Evolutionary conservation across 1,139 yeast species (phyloP).

Genomic region (Kodamaea derodonti): DNA sequence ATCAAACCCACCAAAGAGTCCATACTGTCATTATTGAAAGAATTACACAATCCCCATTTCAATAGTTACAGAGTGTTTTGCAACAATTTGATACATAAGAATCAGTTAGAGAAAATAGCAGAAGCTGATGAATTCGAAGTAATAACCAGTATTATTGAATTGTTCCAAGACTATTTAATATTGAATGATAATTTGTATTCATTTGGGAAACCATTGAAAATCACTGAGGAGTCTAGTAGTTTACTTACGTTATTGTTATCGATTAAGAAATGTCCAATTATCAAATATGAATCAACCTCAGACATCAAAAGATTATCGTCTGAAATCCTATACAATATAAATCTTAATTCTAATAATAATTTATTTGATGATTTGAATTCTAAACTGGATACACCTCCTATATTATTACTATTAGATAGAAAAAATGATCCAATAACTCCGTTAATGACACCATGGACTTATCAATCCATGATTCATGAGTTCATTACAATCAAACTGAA

Average conservation of each 20-base stretch:
- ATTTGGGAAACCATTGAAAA: slow-evolving; percentile 1
- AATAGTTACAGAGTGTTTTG: slow-evolving; percentile 71
- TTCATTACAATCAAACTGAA: slow-evolving; percentile 77
- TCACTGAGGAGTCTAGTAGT: slow-evolving; percentile 47
- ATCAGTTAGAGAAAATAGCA: slow-evolving; percentile 79
- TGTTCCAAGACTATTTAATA: slow-evolving; percentile 79
- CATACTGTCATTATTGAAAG: slow-evolving; percentile 56
- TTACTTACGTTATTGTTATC: slow-evolving; percentile 67
- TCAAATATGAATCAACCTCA: slow-evolving; percentile 70
- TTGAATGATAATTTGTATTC: slow-evolving; percentile 65
- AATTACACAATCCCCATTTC: slow-evolving; percentile 75
- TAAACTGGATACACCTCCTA: slow-evolving; percentile 63
- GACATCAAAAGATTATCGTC: slow-evolving; percentile 62
- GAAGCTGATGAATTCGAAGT: slow-evolving; percentile 86
- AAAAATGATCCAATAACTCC: slow-evolving; percentile 92
- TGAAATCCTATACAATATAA: slow-evolving; percentile 59
- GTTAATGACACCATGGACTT: slow-evolving; percentile 91
- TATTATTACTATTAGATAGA: slow-evolving; percentile 76
- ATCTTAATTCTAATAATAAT: slow-evolving; percentile 52
- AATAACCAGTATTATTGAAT: slow-evolving; percentile 70
- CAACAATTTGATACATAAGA: slow-evolving; percentile 69
- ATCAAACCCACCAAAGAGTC: slow-evolving; percentile 70
- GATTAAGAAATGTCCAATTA: slow-evolving; percentile 70
- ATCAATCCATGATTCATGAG: slow-evolving; percentile 97
- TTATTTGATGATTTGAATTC: slow-evolving; percentile 64